phyloP scores from a whole-genome alignment of 2,329 filamentous ascomycete genomes.

The Trichoderma cornu-damae region DNA sequence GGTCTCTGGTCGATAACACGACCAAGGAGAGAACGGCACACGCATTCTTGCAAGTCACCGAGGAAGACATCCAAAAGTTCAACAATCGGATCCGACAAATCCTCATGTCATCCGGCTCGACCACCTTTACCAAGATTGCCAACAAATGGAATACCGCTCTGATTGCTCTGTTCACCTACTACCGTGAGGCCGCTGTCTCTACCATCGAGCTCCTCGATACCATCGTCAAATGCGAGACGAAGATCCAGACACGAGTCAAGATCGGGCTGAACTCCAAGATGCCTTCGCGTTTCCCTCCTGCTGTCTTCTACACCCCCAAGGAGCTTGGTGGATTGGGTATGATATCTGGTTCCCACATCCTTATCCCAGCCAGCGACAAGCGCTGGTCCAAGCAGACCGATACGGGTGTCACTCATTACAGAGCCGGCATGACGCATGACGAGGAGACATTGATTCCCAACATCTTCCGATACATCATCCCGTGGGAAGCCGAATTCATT shows the following conservation, averaged over 20 bases:
- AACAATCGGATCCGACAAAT: conserved; percentile 99
- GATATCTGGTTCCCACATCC: conserved; percentile 97
- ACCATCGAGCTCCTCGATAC: conserved; percentile 92
- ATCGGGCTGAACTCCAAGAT: conserved; percentile 99
- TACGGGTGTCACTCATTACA: conserved; percentile 92
- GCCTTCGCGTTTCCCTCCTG: conserved; percentile 96
- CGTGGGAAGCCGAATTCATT: conserved; percentile 98
- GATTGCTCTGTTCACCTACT: conserved; percentile 97
- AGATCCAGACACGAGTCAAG: conserved; percentile 98
- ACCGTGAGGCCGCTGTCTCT: conserved; percentile 93
- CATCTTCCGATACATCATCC: conserved; percentile 98
- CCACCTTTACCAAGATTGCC: conserved; percentile 98
- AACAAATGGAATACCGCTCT: conserved; percentile 99
- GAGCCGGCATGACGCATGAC: conserved; percentile 95
- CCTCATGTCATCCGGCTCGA: conserved; percentile 98
- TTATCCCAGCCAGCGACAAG: conserved; percentile 96
- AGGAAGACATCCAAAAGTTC: conserved; percentile 97
- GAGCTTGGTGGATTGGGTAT: conserved; percentile 95
- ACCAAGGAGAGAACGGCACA: conserved; percentile 96
- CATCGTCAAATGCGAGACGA: conserved; percentile 98
- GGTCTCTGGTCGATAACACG: conserved; percentile 93
- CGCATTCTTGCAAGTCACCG: conserved; percentile 94
- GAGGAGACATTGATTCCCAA: conserved; percentile 98
- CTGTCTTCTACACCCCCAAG: conserved; percentile 98
- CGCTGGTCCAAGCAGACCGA: conserved; percentile 98